Evolutionary conservation across 441 rosid genomes (phyloP).

Genomic region (Erodium trifolium): DNA sequence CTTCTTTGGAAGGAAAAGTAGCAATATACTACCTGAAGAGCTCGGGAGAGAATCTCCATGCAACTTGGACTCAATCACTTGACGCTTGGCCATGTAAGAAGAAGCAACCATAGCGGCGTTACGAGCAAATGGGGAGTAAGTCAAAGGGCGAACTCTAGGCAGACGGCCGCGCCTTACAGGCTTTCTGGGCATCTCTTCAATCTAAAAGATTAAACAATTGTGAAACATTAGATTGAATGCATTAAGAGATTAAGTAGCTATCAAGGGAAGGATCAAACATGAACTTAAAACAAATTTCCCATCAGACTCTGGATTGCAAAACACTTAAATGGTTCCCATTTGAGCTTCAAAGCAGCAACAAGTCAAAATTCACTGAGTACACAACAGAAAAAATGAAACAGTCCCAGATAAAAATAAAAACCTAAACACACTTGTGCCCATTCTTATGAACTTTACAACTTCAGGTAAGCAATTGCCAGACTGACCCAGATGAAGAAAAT

Average conservation of each 20-base stretch:
- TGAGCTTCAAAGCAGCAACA: background rate
- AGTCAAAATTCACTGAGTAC: background rate
- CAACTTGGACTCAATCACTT: conserved; percentile 17
- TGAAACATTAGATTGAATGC: background rate
- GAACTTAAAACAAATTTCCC: background rate
- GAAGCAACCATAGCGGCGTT: conserved; percentile 38
- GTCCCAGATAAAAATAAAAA: background rate
- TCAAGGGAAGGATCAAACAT: background rate
- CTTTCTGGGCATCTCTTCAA: conserved; percentile 29
- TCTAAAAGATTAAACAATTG: conserved; percentile 4
- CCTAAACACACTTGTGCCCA: background rate
- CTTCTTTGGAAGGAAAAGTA: background rate
- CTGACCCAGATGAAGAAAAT: background rate
- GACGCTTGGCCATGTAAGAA: conserved; percentile 26
- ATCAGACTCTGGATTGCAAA: background rate
- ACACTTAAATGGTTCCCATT: background rate
- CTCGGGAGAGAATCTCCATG: conserved; percentile 16
- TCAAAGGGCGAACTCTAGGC: conserved; percentile 35
- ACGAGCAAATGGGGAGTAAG: conserved; percentile 66
- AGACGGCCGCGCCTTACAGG: conserved; percentile 29
- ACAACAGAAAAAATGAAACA: background rate
- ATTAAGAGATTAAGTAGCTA: background rate
- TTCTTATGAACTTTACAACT: background rate
- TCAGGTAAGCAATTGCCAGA: background rate
- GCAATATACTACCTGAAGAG: conserved; percentile 26